A percentile compares a stretch with the other conserved stretches of the same genome.
These are phyloP conservation scores for Podospora pseudopauciseta DNA, from an alignment of 495 filamentous ascomycete species.

Conservation along the genomic window DNA sequence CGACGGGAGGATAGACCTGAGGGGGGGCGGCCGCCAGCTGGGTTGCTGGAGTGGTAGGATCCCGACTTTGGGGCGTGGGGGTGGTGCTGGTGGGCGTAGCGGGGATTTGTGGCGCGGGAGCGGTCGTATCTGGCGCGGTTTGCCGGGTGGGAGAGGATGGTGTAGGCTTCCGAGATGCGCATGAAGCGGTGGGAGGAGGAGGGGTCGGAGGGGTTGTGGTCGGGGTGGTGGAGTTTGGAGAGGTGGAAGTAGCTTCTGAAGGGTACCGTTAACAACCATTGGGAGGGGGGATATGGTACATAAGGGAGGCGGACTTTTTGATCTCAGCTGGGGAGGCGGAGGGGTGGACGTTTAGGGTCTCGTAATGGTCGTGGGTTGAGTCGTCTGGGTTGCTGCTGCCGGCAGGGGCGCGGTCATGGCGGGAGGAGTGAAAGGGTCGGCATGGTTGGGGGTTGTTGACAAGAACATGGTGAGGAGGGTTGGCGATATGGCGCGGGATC, in stretches of 20 bases:
- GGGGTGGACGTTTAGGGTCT: constrained; percentile 68
- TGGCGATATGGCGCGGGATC: constrained; percentile 22
- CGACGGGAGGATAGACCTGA: constrained; percentile 78
- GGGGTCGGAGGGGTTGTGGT: constrained; percentile 77
- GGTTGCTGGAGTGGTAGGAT: constrained; percentile 51
- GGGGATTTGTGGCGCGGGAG: constrained; percentile 21
- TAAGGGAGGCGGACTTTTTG: constrained; percentile 61
- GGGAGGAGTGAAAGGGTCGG: constrained; percentile 43
- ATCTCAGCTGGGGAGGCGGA: constrained; percentile 71
- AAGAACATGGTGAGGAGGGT: constrained; percentile 12
- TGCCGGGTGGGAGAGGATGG: constrained; percentile 62
- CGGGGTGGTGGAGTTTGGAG: constrained; percentile 90
- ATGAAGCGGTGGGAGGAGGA: constrained; percentile 74
- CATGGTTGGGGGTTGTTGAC: constrained; percentile 10
- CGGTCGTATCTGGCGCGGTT: constrained; percentile 79
- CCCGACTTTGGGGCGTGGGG: constrained; percentile 14
- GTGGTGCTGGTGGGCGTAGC: constrained; percentile 35
- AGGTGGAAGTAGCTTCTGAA: constrained; percentile 82
- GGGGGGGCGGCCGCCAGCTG: constrained; percentile 66
- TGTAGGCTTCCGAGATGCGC: constrained; percentile 81
- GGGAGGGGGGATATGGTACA: constrained; percentile 6
- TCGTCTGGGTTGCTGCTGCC: constrained; percentile 21
- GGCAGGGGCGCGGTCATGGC: constrained; percentile 26
- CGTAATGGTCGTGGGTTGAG: constrained; percentile 62
- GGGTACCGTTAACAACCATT: background rate